Percentiles rank a stretch among this genome's conserved stretches.
These are phyloP conservation scores for Kodamaea leandrae DNA, from an alignment of 805 yeast genomes.

Conservation along the genomic window DNA sequence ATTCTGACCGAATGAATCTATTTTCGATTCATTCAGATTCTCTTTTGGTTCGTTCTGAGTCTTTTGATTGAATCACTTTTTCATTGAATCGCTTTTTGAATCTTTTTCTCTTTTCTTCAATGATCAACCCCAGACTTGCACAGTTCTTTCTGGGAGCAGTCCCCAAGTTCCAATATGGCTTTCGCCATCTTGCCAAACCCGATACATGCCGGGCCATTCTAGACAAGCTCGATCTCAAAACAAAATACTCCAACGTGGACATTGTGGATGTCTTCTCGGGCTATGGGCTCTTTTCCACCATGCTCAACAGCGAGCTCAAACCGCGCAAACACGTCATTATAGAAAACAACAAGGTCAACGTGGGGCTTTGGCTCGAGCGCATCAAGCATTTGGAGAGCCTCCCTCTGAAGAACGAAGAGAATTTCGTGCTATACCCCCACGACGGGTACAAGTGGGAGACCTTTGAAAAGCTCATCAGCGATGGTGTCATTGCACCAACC, in stretches of 20 bases:
- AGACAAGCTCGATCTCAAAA: constrained; percentile 44
- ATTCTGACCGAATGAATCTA: neutral
- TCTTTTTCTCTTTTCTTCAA: neutral
- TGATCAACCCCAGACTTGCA: constrained; percentile 26
- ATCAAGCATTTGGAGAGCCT: constrained; percentile 20
- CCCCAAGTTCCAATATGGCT: constrained; percentile 20
- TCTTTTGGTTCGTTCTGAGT: neutral
- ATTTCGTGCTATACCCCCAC: constrained; percentile 29
- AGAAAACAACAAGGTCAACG: constrained; percentile 44
- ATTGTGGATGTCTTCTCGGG: constrained; percentile 63
- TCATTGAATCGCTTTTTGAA: neutral
- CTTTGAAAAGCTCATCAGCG: constrained; percentile 48
- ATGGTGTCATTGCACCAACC: constrained; percentile 38
- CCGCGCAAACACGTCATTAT: constrained; percentile 66
- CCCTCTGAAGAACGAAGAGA: constrained; percentile 24
- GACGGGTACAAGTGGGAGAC: constrained; percentile 74
- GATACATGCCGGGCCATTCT: constrained; percentile 38
- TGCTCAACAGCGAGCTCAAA: constrained; percentile 54
- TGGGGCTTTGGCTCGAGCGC: constrained; percentile 27
- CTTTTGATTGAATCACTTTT: neutral
- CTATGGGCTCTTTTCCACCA: constrained; percentile 57
- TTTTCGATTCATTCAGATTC: neutral
- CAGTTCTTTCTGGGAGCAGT: constrained; percentile 20
- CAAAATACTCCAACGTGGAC: constrained; percentile 40
- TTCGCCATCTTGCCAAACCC: constrained; percentile 22